A percentile compares a stretch with the other conserved stretches of the same genome.
Evolutionary conservation across 306 rosid genomes (phyloP).

Genomic region (Macrotyloma uniflorum): DNA sequence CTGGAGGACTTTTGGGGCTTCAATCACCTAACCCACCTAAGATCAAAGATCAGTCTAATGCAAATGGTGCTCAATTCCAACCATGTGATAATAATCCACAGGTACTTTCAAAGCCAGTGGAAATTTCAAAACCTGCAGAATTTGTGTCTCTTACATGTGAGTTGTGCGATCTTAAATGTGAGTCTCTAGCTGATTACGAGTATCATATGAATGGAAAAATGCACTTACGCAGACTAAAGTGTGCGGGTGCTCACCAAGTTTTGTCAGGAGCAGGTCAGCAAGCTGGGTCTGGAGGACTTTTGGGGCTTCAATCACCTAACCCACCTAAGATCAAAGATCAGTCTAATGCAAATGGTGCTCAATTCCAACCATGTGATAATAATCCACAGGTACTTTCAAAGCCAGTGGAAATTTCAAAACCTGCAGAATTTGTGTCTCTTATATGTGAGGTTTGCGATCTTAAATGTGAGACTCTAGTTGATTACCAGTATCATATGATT

Average conservation of each 20-base stretch:
- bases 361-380: no score
- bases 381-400: background rate
- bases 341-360: no score
- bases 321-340: constrained; percentile 54
- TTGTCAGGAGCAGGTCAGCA: background rate
- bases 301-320: constrained; percentile 58
- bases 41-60: no score
- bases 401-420: constrained; percentile 53
- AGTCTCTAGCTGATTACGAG: constrained; percentile 60
- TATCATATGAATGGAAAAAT: constrained; percentile 73
- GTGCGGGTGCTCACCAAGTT: constrained; percentile 30
- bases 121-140: no score
- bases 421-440: no score
- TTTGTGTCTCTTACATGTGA: constrained; percentile 59
- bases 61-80: no score
- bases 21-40: constrained; percentile 56
- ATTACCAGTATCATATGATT: constrained; percentile 62
- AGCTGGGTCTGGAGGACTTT: background rate
- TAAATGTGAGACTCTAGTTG: constrained; percentile 72
- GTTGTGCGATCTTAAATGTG: constrained; percentile 78
- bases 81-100: no score
- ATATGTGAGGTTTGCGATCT: constrained; percentile 75
- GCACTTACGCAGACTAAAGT: constrained; percentile 32
- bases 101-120: constrained; percentile 40
- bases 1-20: constrained; percentile 39